Percentiles rank a stretch among this genome's conserved stretches.
Evolutionary conservation across 257 asterid genomes (phyloP).

Genomic region (Solanum etuberosum): DNA sequence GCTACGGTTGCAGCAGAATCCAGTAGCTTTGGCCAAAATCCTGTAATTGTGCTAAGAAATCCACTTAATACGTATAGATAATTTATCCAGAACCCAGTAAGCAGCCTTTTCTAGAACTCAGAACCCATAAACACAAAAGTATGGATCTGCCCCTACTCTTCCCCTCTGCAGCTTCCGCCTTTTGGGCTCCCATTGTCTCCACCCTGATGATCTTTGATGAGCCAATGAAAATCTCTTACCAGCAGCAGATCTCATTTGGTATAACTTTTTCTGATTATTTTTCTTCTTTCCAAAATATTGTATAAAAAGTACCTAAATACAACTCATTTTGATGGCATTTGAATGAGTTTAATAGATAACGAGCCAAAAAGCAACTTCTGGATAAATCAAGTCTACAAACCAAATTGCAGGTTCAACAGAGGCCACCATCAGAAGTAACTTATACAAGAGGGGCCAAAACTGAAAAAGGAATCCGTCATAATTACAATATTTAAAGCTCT

Average conservation of each 20-base stretch:
- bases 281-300: neutral
- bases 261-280: neutral
- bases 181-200: neutral
- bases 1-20: neutral
- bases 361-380: neutral
- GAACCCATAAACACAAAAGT: neutral
- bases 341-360: neutral
- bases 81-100: neutral
- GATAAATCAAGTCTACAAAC: neutral
- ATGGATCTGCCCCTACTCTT: neutral
- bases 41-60: neutral
- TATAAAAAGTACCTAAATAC: neutral
- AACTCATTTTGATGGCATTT: neutral
- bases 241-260: neutral
- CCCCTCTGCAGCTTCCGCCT: neutral
- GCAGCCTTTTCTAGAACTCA: neutral
- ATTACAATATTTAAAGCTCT: neutral
- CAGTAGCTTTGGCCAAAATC: neutral
- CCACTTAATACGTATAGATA: neutral
- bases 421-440: neutral
- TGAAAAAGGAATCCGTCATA: neutral
- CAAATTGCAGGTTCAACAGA: neutral
- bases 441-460: neutral
- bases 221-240: neutral
- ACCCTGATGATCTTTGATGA: neutral